Conservation (phyloP, 1,284 basidiomycete genomes). For the Neolentinus lepideus region DNA sequence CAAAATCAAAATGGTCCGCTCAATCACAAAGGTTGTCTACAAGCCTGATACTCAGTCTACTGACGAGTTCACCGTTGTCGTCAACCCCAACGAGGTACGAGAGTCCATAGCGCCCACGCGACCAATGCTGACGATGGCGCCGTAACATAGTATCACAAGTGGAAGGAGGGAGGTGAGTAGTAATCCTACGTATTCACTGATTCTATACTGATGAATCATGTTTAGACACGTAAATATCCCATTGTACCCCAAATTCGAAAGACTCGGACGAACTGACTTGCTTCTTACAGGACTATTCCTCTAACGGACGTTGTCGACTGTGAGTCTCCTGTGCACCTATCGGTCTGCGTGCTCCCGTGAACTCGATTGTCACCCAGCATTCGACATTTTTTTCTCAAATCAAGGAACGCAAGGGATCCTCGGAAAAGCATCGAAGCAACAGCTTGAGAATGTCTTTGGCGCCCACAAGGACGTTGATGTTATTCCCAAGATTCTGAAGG, state of each 20-base stretch:
- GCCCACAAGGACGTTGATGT: conserved; percentile 61
- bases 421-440: conserved; percentile 66
- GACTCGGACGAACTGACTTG: conserved; percentile 10
- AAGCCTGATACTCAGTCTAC: conserved; percentile 64
- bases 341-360: conserved; percentile 2
- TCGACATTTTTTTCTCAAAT: conserved; percentile 43
- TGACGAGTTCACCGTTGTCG: conserved; percentile 65
- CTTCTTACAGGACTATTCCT: conserved; percentile 47
- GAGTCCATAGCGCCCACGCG: conserved; percentile 7
- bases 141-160: conserved; percentile 58
- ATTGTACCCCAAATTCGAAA: conserved; percentile 7
- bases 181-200: conserved; percentile 12
- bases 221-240: conserved; percentile 57
- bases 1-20: conserved; percentile 42
- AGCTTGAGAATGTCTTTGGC: conserved; percentile 66
- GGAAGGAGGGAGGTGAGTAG: conserved; percentile 73
- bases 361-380: conserved; percentile 26
- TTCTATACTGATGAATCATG: conserved; percentile 14
- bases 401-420: conserved; percentile 71
- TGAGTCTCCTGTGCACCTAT: conserved; percentile 28
- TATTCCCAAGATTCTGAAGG: conserved; percentile 47
- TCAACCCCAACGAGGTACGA: conserved; percentile 59
- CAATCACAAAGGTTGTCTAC: conserved; percentile 65
- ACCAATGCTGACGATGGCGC: conserved; percentile 8
- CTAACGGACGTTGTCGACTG: conserved; percentile 69